Evolutionary conservation across 2,329 filamentous ascomycete genomes (phyloP), one percentile per base, ranked within the genome.

Genomic region (Pseudogymnoascus verrucosus): DNA sequence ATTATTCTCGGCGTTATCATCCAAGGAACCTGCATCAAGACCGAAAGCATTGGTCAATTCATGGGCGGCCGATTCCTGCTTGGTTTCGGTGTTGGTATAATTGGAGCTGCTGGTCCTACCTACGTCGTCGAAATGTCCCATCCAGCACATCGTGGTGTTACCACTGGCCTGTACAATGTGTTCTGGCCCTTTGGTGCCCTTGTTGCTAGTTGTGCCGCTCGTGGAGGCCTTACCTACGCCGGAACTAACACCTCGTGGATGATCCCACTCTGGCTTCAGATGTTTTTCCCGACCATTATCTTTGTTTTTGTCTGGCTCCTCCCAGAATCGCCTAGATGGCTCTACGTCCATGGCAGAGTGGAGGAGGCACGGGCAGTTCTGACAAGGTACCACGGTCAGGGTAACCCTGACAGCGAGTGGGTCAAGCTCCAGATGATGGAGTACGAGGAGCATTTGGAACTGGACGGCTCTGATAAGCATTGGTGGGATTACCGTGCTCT

Each of bases 271-370:
- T 81, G 80, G 75, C 68, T 79, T 4, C 79, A 81, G 66, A 68
- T 78, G 57, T 72, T 80, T 62, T 79, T 78, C 51, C 73, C 77
- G 3, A 72, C 72, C 1, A 67, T 84, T 26, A 79, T 85, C 47
- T 74, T 79, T 7, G 23, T 79, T 11, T 76, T 77, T 21, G 76
- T 80, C 3, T 84, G 79, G 63, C 78, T 85, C 67, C 75, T 87
- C 0, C 85, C 86, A 0, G 85, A 88, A 68, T 85, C 82, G 2
- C 86, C 86, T 1, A 75, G 85, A 64, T 88, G 84, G 84, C 76
- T 87, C 21, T 83, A 85, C 63, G 79, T 80, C 63, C 80, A 84
- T 63, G 78, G 81, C 66, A 79, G 81, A 42, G 74, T 78, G 11
- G 80, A 84, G 5, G 76, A 84, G 62, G 82, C 84, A 0, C 75